Conservation (phyloP, 2,329 filamentous ascomycete genomes). For the Aspergillus brunneoviolaceus region DNA sequence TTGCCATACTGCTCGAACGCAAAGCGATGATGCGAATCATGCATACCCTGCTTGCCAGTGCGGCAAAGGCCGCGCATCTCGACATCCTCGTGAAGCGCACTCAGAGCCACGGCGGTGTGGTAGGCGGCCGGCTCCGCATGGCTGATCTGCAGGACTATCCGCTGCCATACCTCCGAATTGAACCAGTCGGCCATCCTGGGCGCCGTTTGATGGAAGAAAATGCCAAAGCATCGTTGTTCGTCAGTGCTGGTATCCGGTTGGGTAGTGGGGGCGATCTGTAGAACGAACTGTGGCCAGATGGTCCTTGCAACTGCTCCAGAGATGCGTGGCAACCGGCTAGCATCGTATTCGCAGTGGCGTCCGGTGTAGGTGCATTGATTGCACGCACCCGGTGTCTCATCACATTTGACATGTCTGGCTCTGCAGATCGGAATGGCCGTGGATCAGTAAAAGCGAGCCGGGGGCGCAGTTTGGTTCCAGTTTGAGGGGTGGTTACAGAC, state of each 20-base stretch:
- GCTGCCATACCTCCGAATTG: conserved; percentile 11
- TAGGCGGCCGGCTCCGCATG: conserved; percentile 9
- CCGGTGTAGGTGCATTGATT: conserved; percentile 1
- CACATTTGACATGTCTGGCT: conserved; percentile 4
- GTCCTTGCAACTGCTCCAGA: not conserved
- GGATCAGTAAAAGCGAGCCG: not conserved
- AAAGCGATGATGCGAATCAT: conserved; percentile 7
- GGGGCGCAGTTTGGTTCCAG: no score
- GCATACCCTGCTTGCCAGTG: not conserved
- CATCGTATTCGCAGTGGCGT: not conserved
- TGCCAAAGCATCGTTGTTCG: not conserved
- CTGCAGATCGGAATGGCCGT: not conserved
- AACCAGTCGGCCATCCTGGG: conserved; percentile 4
- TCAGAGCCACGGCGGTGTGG: conserved; percentile 10
- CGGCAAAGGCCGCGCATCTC: not conserved
- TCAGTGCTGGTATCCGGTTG: not conserved
- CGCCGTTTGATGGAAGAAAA: not conserved
- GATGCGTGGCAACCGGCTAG: not conserved
- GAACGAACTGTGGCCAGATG: not conserved
- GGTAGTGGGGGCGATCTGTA: not conserved
- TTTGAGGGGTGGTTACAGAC: not conserved
- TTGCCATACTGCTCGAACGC: conserved; percentile 9
- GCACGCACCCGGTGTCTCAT: not conserved
- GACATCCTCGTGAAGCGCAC: conserved; percentile 6
- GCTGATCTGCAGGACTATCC: not conserved